Conservation (phyloP, 164 flowering plant species). For the Vitis rupestris region DNA sequence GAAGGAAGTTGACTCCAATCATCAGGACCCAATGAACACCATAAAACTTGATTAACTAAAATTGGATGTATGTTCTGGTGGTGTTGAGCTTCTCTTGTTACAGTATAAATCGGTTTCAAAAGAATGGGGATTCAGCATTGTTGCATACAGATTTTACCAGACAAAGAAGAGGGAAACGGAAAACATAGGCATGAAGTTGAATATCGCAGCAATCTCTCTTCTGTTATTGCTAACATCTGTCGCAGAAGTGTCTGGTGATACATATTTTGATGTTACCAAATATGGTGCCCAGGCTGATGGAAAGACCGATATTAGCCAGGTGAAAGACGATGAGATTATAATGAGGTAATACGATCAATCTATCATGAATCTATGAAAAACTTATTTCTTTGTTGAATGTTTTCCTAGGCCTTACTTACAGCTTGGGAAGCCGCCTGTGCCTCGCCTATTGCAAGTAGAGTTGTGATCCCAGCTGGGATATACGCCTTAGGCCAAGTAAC, state of each 20-base stretch:
- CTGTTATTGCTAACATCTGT: neutral
- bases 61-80: too few species aligned
- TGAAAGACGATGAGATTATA: neutral
- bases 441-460: neutral
- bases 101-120: too few species aligned
- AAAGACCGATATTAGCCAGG: neutral
- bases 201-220: neutral
- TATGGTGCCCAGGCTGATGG: constrained; percentile 11
- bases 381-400: neutral
- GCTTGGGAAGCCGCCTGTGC: neutral
- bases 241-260: neutral
- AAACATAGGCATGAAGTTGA: neutral
- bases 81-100: too few species aligned
- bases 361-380: neutral
- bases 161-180: neutral
- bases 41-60: too few species aligned
- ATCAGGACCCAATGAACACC: too few species aligned
- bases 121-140: too few species aligned
- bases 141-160: neutral
- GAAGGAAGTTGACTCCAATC: too few species aligned
- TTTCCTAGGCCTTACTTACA: neutral
- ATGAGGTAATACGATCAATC: neutral
- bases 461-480: neutral
- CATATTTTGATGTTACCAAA: neutral
- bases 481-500: neutral